Evolutionary conservation across 768 basidiomycete species (phyloP), one percentile per base, ranked within the genome.

Genomic region (Lepiota subincarnata): DNA sequence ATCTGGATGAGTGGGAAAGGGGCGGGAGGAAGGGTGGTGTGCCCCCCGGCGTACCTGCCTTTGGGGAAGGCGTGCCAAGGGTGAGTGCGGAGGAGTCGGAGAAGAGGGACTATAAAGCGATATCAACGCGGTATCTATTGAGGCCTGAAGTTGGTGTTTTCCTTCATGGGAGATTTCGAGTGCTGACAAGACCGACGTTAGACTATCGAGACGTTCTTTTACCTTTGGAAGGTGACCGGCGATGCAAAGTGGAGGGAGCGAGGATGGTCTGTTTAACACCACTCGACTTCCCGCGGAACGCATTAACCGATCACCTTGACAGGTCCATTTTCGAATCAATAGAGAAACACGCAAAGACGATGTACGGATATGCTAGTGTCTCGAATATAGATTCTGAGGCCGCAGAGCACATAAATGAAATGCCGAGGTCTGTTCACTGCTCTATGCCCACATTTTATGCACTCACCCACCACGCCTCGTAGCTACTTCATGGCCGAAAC

Each of bases 191-290:
- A 44, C 10, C 42, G 14, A 28, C 28, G 39, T 24, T 26, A 91
- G 87, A 80, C 89, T 7, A 60, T 91, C 4, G 89, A 91, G 62
- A 83, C 80, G 20, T 69, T 91, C 51, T 89, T 83, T 64, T 61
- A 86, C 12, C 64, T 91, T 62, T 89, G 84, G 81, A 78, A 79
- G 46, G 76, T 77, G 13, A 90, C 87, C 0, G 79, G 82, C 0
- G 79, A 90, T 42, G 64, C 66, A 4, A 75, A 72, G 41, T 90
- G 88, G 88, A 73, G 88, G 48, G 83, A 90, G 51, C 78, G 82
- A 24, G 88, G 86, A 1, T 89, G 86, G 77, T 68, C 62, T 16
- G 80, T 90, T n/a, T 38, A 7, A 12, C 22, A 87, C 82, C 60
- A 62, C 35, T 22, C 6, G 5, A 24, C 11, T 76, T 55, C 70